These are phyloP conservation scores for Diplodia corticola DNA, from an alignment of 2,329 filamentous ascomycete genomes.

Conservation along the genomic window DNA sequence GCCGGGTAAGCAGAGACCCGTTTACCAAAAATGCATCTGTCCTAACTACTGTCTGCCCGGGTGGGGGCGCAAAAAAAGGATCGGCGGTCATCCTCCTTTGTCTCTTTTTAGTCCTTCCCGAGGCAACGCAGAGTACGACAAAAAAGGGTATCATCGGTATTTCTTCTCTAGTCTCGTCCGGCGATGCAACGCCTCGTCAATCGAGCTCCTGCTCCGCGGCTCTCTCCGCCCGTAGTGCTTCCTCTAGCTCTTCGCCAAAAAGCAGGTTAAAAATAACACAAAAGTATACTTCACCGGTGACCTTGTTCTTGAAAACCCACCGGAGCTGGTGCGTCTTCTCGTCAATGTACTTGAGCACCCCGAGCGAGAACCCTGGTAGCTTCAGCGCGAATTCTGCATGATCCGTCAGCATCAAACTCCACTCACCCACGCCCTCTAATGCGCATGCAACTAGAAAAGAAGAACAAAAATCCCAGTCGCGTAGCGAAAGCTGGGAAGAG, in stretches of 20 bases:
- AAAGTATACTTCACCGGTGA: slow-evolving; percentile 44
- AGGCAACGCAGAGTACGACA: background rate
- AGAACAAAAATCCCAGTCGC: background rate
- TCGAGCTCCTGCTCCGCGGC: slow-evolving; percentile 18
- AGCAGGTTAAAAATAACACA: slow-evolving; percentile 50
- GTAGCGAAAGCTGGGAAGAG: background rate
- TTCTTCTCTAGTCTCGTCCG: background rate
- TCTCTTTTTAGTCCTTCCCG: background rate
- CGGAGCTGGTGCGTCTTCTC: slow-evolving; percentile 50
- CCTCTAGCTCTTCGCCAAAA: slow-evolving; percentile 45
- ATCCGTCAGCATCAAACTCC: slow-evolving; percentile 2
- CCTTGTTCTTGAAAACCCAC: slow-evolving; percentile 48
- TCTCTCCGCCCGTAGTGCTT: slow-evolving; percentile 35
- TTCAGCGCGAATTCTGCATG: slow-evolving; percentile 42
- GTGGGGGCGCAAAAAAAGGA: background rate
- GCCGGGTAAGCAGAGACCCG: background rate
- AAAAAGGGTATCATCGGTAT: background rate
- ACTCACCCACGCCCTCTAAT: background rate
- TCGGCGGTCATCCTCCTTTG: background rate
- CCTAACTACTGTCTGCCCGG: background rate
- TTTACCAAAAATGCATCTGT: background rate
- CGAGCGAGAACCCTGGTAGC: slow-evolving; percentile 48
- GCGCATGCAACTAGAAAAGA: background rate
- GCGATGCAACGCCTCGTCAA: background rate
- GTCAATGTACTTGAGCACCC: slow-evolving; percentile 49